Evolutionary conservation across 495 filamentous ascomycete species (phyloP), one percentile per base, ranked within the genome.

Genomic region (Evernia prunastri): DNA sequence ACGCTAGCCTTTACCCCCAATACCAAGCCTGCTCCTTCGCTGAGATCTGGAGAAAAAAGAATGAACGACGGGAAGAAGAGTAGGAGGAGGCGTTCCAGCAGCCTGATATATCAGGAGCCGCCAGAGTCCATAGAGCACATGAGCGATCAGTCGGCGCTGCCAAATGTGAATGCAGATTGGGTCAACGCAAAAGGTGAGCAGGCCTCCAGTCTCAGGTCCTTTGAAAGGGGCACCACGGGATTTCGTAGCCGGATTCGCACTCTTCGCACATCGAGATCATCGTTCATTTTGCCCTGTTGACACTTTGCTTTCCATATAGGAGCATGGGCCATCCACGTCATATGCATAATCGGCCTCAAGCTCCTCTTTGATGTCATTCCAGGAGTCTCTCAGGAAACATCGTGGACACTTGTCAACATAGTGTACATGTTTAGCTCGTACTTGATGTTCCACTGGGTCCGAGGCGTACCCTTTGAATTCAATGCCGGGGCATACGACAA

Each of bases 401-500:
- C 92, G 61, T 98, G 94, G 94, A 97, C 93, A 36, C 82, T 98
- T 69, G 96, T 91, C 75, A 98, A 98, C 80, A 95, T 97, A 76
- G 89, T 91, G 61, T 98, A 98, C 81, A 97, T 97, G 92, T 86
- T 92, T 77, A 93, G 90, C 73, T 96, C 94, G 23, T 98, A 96
- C 77, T 83, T 98, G 72, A 98, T 97, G 94, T 98, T 98, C 76
- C 94, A 98, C 79, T 96, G 87, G 80, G 94, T 98, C 70, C 91
- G 92, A 72, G 94, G 94, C 73, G 91, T 97, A 59, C 94, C 94
- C 20, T 98, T 98, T 77, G 94, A 98, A 72, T 98, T 97, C 83
- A 97, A 98, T 74, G 87, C 91, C n/a, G 94, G 94, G 58, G 94
- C 94, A 64, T 98, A 96, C 80, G 94, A 98, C 77, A 97, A 97